A percentile compares a stretch with the other conserved stretches of the same genome.
These are phyloP conservation scores for Cadophora gregata DNA, from an alignment of 2,329 filamentous ascomycete genomes.

Conservation along the genomic window DNA sequence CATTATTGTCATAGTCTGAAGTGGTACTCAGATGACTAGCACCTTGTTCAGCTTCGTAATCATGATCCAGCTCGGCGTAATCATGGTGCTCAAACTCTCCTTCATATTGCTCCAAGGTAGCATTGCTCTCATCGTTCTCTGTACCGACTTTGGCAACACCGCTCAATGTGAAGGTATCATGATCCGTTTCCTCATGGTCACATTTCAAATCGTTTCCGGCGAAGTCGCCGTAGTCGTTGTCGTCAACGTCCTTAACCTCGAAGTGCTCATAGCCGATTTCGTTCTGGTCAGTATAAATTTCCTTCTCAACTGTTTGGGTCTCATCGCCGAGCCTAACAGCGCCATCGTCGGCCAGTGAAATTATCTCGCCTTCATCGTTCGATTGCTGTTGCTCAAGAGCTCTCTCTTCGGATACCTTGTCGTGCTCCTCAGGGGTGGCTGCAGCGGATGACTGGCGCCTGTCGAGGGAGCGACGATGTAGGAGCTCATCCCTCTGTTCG, in stretches of 20 bases:
- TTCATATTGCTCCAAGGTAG: not conserved
- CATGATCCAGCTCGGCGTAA: not conserved
- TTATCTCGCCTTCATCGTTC: not conserved
- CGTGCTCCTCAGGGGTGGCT: not conserved
- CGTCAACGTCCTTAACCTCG: conserved; percentile 16
- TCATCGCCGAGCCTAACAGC: not conserved
- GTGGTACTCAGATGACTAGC: not conserved
- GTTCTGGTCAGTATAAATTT: conserved; percentile 36
- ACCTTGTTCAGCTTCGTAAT: conserved; percentile 4
- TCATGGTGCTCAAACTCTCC: not conserved
- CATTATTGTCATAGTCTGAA: conserved; percentile 14
- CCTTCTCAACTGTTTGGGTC: not conserved
- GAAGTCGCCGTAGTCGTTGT: conserved; percentile 48
- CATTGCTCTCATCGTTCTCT: conserved; percentile 6
- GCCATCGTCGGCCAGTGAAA: not conserved
- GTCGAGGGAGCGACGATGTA: conserved; percentile 36
- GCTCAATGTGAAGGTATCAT: conserved; percentile 7
- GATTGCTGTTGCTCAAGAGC: not conserved
- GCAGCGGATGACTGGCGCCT: conserved; percentile 6
- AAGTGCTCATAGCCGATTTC: conserved; percentile 48
- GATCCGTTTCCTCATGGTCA: conserved; percentile 17
- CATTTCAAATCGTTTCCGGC: conserved; percentile 6
- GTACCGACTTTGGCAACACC: not conserved
- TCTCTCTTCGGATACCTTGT: not conserved
- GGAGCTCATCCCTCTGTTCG: conserved; percentile 34